These are phyloP conservation scores for Buddleja alternifolia DNA, from an alignment of 257 asterid species.

Conservation along the genomic window DNA sequence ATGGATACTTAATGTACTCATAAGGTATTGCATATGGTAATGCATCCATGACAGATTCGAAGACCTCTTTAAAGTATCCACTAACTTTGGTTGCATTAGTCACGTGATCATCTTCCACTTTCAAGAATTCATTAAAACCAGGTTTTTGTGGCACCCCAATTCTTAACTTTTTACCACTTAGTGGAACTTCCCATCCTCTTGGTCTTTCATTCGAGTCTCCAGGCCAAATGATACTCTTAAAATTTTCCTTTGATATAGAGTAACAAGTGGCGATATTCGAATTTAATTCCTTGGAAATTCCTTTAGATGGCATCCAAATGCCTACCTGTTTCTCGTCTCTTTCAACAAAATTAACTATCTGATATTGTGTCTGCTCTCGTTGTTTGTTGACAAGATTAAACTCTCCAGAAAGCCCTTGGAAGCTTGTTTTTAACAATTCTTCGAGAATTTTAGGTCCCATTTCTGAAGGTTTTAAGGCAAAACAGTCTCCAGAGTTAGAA, in stretches of 20 bases:
- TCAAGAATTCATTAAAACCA: conserved; percentile 43
- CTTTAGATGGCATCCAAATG: conserved; percentile 32
- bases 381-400: conserved; percentile 33
- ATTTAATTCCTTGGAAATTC: not conserved
- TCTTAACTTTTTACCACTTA: conserved; percentile 29
- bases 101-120: conserved; percentile 22
- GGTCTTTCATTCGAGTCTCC: conserved; percentile 44
- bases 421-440: conserved; percentile 29
- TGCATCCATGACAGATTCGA: conserved; percentile 43
- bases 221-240: conserved; percentile 50
- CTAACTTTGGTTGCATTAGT: conserved; percentile 29
- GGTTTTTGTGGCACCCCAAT: conserved; percentile 46
- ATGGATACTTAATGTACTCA: conserved; percentile 34
- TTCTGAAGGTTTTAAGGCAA: conserved; percentile 23
- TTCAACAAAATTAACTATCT: conserved; percentile 37
- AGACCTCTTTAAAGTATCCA: conserved; percentile 44
- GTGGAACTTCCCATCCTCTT: conserved; percentile 54
- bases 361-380: conserved; percentile 25
- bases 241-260: conserved; percentile 15
- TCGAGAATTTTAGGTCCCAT: conserved; percentile 35
- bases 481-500: conserved; percentile 15
- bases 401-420: conserved; percentile 42
- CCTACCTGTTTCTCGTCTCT: conserved; percentile 39
- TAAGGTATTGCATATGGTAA: conserved; percentile 45
- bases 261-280: conserved; percentile 34